A percentile compares a stretch with the other conserved stretches of the same genome.
Evolutionary conservation across 257 asterid genomes (phyloP).

Genomic region (Dorcoceras hygrometricum): DNA sequence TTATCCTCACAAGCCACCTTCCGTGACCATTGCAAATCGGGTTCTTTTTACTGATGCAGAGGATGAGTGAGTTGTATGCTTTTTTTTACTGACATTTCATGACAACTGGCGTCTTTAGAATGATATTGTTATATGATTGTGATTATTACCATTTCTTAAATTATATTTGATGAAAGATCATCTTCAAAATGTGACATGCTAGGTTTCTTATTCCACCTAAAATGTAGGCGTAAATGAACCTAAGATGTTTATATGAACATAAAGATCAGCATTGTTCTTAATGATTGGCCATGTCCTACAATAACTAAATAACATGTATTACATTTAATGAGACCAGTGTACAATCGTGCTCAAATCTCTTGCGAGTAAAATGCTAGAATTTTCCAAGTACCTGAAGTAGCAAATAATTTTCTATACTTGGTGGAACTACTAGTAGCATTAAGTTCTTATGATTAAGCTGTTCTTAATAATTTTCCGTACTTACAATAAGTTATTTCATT

Average conservation of each 20-base stretch:
- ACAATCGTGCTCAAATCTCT: too few species aligned
- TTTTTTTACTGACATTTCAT: conserved; percentile 33
- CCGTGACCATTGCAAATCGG: conserved; percentile 67
- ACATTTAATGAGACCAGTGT: not conserved
- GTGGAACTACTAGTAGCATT: too few species aligned
- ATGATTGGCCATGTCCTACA: not conserved
- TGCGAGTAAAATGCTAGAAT: too few species aligned
- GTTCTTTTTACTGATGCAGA: conserved; percentile 94
- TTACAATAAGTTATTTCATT: too few species aligned
- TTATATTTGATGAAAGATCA: conserved; percentile 13
- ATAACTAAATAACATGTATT: too few species aligned
- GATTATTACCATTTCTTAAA: conserved; percentile 12
- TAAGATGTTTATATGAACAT: not conserved
- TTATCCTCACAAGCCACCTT: conserved; percentile 94
- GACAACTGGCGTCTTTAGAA: conserved; percentile 6
- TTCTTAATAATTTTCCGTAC: too few species aligned
- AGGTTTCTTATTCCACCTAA: not conserved
- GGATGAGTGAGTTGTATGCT: conserved; percentile 90
- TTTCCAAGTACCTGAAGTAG: not conserved
- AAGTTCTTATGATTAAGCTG: too few species aligned
- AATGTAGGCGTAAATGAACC: not conserved
- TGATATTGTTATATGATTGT: conserved; percentile 9
- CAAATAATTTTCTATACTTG: not conserved
- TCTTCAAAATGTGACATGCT: conserved; percentile 10
- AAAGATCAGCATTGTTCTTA: not conserved